Evolutionary conservation across 495 filamentous ascomycete species (phyloP).

Genomic region (Penicillium macrosclerotiorum): DNA sequence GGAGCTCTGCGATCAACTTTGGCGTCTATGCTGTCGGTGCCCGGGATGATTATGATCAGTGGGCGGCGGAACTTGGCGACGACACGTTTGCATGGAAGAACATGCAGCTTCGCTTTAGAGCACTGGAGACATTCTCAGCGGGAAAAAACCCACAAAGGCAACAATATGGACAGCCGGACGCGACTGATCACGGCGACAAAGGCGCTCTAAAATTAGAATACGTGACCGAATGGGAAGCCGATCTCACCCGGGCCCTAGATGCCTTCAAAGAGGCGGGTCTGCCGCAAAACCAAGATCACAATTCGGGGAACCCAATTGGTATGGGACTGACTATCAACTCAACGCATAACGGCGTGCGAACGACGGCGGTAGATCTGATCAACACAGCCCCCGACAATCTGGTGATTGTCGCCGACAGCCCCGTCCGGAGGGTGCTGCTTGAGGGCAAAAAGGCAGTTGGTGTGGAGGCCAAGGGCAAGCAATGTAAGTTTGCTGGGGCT

Average conservation of each 20-base stretch:
- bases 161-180: slow-evolving; percentile 30
- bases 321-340: slow-evolving; percentile 50
- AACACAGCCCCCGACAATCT: slow-evolving; percentile 45
- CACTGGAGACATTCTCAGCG: slow-evolving; percentile 56
- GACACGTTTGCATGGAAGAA: slow-evolving; percentile 51
- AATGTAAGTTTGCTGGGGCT: slow-evolving; percentile 25
- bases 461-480: slow-evolving; percentile 41
- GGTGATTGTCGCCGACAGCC: slow-evolving; percentile 44
- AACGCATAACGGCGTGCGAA: slow-evolving; percentile 44
- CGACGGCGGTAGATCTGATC: slow-evolving; percentile 53
- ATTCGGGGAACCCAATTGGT: slow-evolving; percentile 60
- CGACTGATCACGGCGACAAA: slow-evolving; percentile 46
- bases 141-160: slow-evolving; percentile 29
- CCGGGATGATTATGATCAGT: slow-evolving; percentile 59
- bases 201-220: slow-evolving; percentile 50
- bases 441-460: slow-evolving; percentile 51
- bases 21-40: slow-evolving; percentile 56
- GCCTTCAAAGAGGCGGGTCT: slow-evolving; percentile 46
- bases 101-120: slow-evolving; percentile 47
- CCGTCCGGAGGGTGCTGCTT: slow-evolving; percentile 51
- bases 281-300: slow-evolving; percentile 54
- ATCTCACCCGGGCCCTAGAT: slow-evolving; percentile 44
- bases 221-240: slow-evolving; percentile 47
- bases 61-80: slow-evolving; percentile 40
- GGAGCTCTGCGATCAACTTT: slow-evolving; percentile 63